Percentiles rank a stretch among this genome's conserved stretches.
Evolutionary conservation across 208 protist genomes (phyloP).

Genomic region (Crithidia acanthocephali): DNA sequence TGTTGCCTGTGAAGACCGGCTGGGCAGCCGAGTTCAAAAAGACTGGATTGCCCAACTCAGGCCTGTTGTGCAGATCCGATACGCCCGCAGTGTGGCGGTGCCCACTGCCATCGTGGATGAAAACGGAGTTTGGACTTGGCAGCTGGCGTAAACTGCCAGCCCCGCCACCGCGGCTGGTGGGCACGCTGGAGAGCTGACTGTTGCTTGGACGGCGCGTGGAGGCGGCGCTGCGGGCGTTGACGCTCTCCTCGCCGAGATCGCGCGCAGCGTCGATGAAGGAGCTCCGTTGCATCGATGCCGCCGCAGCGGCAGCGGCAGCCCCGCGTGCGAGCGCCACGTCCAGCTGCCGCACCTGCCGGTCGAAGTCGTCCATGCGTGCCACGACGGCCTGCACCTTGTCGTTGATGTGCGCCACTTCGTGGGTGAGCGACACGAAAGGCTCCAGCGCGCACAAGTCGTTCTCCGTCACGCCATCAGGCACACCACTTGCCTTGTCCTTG

Average conservation of each 20-base stretch:
- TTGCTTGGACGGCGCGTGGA: slow-evolving; percentile 19
- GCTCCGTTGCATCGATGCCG: neutral
- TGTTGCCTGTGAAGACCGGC: neutral
- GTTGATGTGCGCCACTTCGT: slow-evolving; percentile 45
- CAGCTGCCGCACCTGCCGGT: slow-evolving; percentile 43
- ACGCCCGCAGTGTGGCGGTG: neutral
- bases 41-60: neutral
- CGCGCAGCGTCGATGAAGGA: slow-evolving; percentile 2
- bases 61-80: neutral
- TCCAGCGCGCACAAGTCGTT: neutral
- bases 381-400: slow-evolving; percentile 43
- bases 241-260: slow-evolving; percentile 9
- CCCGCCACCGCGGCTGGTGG: neutral
- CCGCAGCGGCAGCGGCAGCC: neutral
- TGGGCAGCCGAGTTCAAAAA: slow-evolving; percentile 1
- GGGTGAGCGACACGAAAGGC: slow-evolving; percentile 14
- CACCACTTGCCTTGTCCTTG: neutral
- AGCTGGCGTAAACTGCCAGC: neutral
- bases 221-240: slow-evolving; percentile 12
- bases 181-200: slow-evolving; percentile 10
- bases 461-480: neutral
- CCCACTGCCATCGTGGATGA: neutral
- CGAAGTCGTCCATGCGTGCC: slow-evolving; percentile 40
- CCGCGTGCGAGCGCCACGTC: slow-evolving; percentile 23
- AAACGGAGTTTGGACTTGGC: neutral